Conservation (phyloP, 495 filamentous ascomycete species). For the Aspergillus baeticus region DNA sequence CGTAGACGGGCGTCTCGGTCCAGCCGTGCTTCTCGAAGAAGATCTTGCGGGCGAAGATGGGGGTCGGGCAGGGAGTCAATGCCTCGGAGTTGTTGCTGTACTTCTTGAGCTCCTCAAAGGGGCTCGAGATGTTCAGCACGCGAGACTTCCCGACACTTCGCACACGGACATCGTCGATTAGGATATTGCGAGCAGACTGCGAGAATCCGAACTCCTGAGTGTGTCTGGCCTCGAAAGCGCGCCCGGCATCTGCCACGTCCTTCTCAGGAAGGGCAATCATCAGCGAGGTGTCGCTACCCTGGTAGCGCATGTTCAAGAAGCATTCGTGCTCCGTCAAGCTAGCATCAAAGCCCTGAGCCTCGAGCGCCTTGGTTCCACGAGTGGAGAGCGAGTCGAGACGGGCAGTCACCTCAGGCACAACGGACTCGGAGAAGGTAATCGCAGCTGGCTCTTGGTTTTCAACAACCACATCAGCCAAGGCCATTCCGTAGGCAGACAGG, state of each 20-base stretch:
- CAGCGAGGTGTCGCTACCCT: constrained; percentile 47
- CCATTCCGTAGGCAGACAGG: constrained; percentile 95
- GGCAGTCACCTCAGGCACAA: constrained; percentile 10
- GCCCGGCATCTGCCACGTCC: constrained; percentile 67
- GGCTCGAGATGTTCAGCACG: constrained; percentile 30
- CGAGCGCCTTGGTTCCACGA: constrained; percentile 15
- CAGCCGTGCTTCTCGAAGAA: constrained; percentile 62
- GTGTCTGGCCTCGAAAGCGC: constrained; percentile 82
- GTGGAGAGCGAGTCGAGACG: constrained; percentile 10
- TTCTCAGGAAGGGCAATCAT: constrained; percentile 50
- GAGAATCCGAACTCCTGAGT: constrained; percentile 95
- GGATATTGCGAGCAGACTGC: constrained; percentile 74
- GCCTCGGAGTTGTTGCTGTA: constrained; percentile 20
- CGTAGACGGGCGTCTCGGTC: constrained; percentile 74
- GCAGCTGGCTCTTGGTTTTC: constrained; percentile 91
- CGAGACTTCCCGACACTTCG: constrained; percentile 75
- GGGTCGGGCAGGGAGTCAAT: constrained; percentile 7
- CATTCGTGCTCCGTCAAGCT: constrained; percentile 38
- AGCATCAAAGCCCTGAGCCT: constrained; percentile 32
- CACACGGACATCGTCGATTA: constrained; percentile 89
- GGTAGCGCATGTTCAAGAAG: constrained; percentile 51
- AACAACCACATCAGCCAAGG: constrained; percentile 90
- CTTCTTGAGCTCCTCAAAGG: constrained; percentile 63
- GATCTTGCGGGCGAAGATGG: constrained; percentile 21
- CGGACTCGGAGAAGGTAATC: constrained; percentile 25